Conservation (phyloP, 768 basidiomycete genomes). For the Collybia sp. region DNA sequence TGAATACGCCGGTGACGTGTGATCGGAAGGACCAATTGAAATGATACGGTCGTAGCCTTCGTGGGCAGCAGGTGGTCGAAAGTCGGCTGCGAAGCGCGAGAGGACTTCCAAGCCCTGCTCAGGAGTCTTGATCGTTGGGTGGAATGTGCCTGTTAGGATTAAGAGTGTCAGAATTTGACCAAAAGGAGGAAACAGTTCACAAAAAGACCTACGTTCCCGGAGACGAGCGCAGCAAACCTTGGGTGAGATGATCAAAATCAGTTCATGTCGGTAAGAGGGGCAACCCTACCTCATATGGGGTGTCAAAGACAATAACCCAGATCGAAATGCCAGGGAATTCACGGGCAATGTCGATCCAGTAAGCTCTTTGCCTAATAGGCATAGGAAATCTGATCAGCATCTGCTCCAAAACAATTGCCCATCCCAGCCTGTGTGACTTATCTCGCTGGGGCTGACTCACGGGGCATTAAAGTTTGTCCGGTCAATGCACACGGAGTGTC, state of each 20-base stretch:
- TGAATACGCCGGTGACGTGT: constrained; percentile 40
- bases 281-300: constrained; percentile 58
- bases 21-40: constrained; percentile 36
- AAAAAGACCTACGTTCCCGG: constrained; percentile 44
- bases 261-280: not conserved
- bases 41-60: constrained; percentile 69
- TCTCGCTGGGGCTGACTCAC: constrained; percentile 33
- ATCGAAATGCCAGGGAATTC: constrained; percentile 58
- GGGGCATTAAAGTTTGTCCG: constrained; percentile 68
- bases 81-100: constrained; percentile 59
- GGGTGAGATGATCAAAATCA: constrained; percentile 5
- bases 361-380: constrained; percentile 52
- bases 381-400: not conserved
- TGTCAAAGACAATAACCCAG: constrained; percentile 78
- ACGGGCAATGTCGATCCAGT: constrained; percentile 73
- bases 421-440: not conserved
- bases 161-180: constrained; percentile 6
- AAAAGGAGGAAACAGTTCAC: constrained; percentile 3
- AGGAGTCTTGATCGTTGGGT: constrained; percentile 70
- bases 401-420: constrained; percentile 6
- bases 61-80: constrained; percentile 43
- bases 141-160: constrained; percentile 48
- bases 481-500: constrained; percentile 76
- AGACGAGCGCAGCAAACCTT: constrained; percentile 64
- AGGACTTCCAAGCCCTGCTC: constrained; percentile 59